phyloP scores from a whole-genome alignment of 805 yeast species.

The Saccharomycopsis olivae region DNA sequence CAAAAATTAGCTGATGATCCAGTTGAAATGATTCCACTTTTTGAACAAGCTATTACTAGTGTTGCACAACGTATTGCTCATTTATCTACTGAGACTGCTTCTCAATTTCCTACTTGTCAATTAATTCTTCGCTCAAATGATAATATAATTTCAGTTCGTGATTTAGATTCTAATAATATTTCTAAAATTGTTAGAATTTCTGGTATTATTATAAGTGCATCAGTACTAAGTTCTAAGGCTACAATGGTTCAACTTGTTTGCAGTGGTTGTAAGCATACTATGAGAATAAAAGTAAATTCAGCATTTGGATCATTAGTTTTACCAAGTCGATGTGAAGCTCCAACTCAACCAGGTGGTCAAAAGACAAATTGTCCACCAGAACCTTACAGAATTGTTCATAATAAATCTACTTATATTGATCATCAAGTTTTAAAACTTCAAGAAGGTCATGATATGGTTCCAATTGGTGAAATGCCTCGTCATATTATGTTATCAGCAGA shows the following conservation, averaged over 20 bases:
- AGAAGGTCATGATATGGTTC: constrained; percentile 97
- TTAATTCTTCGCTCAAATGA: constrained; percentile 66
- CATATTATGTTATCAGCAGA: constrained; percentile 82
- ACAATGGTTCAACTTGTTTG: constrained; percentile 78
- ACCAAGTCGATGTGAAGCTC: constrained; percentile 58
- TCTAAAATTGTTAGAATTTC: constrained; percentile 83
- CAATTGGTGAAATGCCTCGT: constrained; percentile 98
- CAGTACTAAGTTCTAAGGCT: constrained; percentile 81
- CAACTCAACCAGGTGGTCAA: constrained; percentile 31
- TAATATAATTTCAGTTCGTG: constrained; percentile 61
- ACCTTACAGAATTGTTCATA: constrained; percentile 90
- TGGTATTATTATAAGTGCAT: constrained; percentile 87
- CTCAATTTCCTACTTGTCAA: constrained; percentile 71
- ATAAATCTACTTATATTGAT: constrained; percentile 85
- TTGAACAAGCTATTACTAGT: constrained; percentile 74
- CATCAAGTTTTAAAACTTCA: constrained; percentile 91
- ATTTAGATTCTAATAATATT: constrained; percentile 77
- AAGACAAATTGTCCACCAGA: constrained; percentile 72
- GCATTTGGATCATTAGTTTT: constrained; percentile 63
- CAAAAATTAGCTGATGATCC: constrained; percentile 82
- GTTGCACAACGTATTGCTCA: constrained; percentile 65
- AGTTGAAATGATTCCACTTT: constrained; percentile 72
- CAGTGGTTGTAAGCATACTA: constrained; percentile 75
- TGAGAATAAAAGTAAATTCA: constrained; percentile 46
- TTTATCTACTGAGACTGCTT: constrained; percentile 36